Evolutionary conservation across 768 basidiomycete genomes (phyloP).

Genomic region (Kwoniella bestiolae): DNA sequence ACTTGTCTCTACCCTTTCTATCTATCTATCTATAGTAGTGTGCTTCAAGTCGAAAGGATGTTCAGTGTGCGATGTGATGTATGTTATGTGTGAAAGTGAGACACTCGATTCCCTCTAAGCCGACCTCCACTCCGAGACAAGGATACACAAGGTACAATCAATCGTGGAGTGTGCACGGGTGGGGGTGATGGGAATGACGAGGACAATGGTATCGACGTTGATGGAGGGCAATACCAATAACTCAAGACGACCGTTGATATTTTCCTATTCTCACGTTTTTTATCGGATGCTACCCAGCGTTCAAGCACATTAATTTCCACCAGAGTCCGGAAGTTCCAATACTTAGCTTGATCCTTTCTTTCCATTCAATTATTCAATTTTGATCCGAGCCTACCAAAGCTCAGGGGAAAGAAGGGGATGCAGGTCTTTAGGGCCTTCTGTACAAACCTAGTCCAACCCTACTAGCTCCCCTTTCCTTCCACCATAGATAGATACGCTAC

Average conservation of each 20-base stretch:
- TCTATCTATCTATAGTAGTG: not conserved
- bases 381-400: not conserved
- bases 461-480: too few species aligned
- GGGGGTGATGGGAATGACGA: not conserved
- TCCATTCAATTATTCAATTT: not conserved
- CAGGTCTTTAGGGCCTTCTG: too few species aligned
- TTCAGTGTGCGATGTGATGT: not conserved
- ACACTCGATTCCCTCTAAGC: not conserved
- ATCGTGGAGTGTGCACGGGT: not conserved
- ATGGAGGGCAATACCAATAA: too few species aligned
- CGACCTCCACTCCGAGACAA: not conserved
- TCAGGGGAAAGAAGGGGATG: not conserved
- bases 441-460: too few species aligned
- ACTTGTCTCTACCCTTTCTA: not conserved
- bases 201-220: too few species aligned
- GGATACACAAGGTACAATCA: not conserved
- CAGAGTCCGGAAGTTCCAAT: not conserved
- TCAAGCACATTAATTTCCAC: constrained; percentile 1
- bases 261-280: too few species aligned
- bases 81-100: not conserved
- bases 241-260: too few species aligned
- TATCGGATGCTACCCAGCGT: too few species aligned
- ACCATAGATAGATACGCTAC: too few species aligned
- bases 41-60: not conserved
- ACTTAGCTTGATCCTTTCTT: not conserved